Conservation (phyloP, 2,329 filamentous ascomycete genomes). For the Penicillium palitans region DNA sequence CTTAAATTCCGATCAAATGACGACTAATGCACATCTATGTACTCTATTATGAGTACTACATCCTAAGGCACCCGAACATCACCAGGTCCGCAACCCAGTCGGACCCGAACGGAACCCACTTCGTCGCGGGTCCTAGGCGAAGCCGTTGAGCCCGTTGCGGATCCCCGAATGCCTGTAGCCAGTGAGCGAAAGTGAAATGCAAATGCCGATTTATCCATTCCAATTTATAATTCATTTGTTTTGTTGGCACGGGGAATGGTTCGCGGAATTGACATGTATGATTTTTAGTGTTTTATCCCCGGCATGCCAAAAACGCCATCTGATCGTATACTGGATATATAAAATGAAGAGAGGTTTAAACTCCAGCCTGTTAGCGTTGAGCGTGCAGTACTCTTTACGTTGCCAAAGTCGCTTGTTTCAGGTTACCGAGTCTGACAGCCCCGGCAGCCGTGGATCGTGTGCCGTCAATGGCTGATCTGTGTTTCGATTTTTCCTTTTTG, state of each 20-base stretch:
- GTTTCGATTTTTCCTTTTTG: not conserved
- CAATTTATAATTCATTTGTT: not conserved
- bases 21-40: not conserved
- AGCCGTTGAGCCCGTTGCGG: conserved; percentile 22
- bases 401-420: conserved; percentile 17
- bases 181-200: not conserved
- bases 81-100: not conserved
- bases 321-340: conserved; percentile 7
- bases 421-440: not conserved
- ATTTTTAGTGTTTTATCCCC: not conserved
- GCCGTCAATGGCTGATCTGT: not conserved
- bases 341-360: conserved; percentile 1
- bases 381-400: not conserved
- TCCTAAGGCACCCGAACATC: not conserved
- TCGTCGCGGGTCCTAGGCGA: conserved; percentile 7
- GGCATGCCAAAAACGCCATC: conserved; percentile 1
- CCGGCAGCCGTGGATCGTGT: not conserved
- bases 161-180: conserved; percentile 5
- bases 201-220: not conserved
- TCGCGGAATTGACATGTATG: not conserved
- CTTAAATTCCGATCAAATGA: not conserved
- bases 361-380: not conserved
- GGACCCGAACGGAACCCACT: conserved; percentile 12
- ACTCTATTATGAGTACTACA: not conserved
- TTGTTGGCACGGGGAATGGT: not conserved